Evolutionary conservation across 2,329 filamentous ascomycete species (phyloP), one percentile per base, ranked within the genome.

Genomic region (Pseudogymnoascus sp.): DNA sequence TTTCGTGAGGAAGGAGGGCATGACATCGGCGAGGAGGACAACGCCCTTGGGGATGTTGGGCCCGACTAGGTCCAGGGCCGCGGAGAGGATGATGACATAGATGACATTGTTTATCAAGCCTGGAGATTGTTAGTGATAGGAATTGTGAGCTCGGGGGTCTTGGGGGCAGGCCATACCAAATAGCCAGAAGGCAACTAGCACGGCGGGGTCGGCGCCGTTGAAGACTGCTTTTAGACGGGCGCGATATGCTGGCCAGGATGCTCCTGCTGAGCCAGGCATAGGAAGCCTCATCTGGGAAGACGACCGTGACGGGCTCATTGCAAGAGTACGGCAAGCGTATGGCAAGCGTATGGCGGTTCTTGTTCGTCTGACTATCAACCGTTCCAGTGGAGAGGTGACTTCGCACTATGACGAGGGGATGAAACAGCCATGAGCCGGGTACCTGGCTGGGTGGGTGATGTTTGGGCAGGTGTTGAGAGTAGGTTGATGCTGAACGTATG

Each of bases 61-160:
- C 36, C 93, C 93, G 68, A 97, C 94, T 64, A 99, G 89, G 71
- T 99, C 94, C 69, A 97, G 89, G 3, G 94, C 94, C 36, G 94
- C 90, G 31, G 92, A 95, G 70, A 99, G 88, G 72, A 97, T 94
- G 73, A 97, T 90, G 61, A 97, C 93, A 75, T 97, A 97, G 76
- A 97, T 88, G 68, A 97, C 90, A 77, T 97, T 97, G 76, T 99
- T 97, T 73, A 97, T 94, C 15, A 94, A 78, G 60, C 90, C 90
- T 93, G 54, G n/a, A 1, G 5, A n/a, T 39, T 7, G 47, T 17
- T 58, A 13, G 21, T 7, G 11, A 21, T 31, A 9, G 61, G 63
- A 33, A 63, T 64, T 33, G 15, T 40, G 24, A 1, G 31, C 21
- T n/a, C 13, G 36, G 54, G 15, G 29, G 21, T 44, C 21, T 40